Percentiles rank a stretch among this genome's conserved stretches.
These are phyloP conservation scores for Coccomyxa subellipsoidea DNA, from an alignment of 163 green algal species.

Conservation along the genomic window DNA sequence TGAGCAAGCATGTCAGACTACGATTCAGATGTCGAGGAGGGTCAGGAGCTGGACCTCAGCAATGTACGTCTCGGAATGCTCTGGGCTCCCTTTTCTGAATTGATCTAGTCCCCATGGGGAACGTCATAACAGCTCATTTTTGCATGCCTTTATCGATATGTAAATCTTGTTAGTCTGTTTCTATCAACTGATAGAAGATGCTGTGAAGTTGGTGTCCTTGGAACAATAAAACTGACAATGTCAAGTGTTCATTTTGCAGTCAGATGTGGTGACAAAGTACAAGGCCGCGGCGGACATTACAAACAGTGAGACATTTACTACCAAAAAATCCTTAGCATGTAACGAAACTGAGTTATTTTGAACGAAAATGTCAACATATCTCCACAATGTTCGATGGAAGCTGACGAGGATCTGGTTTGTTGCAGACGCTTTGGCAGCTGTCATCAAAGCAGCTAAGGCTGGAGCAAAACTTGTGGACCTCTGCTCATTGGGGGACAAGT, in stretches of 20 bases:
- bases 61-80: conserved; percentile 27
- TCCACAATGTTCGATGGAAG: background rate
- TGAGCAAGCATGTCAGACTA: conserved; percentile 37
- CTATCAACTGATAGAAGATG: background rate
- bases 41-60: conserved; percentile 56
- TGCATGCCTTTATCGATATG: background rate
- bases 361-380: too few relatives aligned
- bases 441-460: conserved; percentile 71
- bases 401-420: background rate
- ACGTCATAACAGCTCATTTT: background rate
- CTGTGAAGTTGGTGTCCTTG: conserved; percentile 1
- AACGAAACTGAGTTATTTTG: background rate
- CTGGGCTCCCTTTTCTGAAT: background rate
- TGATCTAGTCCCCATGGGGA: background rate
- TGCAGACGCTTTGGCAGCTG: conserved; percentile 79
- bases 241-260: conserved; percentile 39
- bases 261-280: conserved; percentile 99
- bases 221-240: background rate
- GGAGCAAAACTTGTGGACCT: conserved; percentile 92
- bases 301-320: conserved; percentile 81
- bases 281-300: conserved; percentile 95
- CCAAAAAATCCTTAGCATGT: background rate
- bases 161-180: background rate
- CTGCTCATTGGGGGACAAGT: conserved; percentile 77
- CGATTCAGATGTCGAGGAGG: conserved; percentile 27